Conservation (phyloP, 495 filamentous ascomycete species). For the Neurospora hispaniola region DNA sequence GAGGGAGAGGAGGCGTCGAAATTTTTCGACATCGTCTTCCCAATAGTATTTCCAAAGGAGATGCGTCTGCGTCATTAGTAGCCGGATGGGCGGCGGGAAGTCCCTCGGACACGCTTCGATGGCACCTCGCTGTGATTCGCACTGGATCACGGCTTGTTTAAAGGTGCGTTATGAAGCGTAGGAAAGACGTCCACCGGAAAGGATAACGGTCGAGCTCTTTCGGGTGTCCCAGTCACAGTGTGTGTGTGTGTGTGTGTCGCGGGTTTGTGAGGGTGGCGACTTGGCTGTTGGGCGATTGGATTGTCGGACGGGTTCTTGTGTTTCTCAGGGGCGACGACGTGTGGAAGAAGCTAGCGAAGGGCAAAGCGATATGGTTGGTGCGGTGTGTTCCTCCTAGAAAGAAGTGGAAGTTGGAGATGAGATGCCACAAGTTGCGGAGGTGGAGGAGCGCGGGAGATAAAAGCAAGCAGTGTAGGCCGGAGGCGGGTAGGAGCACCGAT, state of each 20-base stretch:
- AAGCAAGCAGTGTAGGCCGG: not conserved
- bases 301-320: not conserved
- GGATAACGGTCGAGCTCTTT: not conserved
- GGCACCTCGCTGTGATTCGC: conserved; percentile 80
- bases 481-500: not conserved
- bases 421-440: not conserved
- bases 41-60: conserved; percentile 92
- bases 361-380: not conserved
- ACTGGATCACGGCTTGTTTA: conserved; percentile 75
- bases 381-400: not conserved
- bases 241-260: not conserved
- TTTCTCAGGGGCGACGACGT: not conserved
- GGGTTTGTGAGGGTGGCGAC: not conserved
- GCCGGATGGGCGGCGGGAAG: conserved; percentile 25
- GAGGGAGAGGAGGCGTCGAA: conserved; percentile 69
- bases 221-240: not conserved
- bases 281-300: not conserved
- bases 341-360: not conserved
- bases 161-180: conserved; percentile 45
- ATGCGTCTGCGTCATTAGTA: conserved; percentile 94
- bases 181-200: conserved; percentile 16
- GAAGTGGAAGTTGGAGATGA: not conserved
- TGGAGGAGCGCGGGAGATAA: not conserved
- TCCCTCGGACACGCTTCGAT: conserved; percentile 44
- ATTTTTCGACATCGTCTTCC: conserved; percentile 89